Conservation (phyloP, 495 filamentous ascomycete species). For the Bacidia gigantensis region DNA sequence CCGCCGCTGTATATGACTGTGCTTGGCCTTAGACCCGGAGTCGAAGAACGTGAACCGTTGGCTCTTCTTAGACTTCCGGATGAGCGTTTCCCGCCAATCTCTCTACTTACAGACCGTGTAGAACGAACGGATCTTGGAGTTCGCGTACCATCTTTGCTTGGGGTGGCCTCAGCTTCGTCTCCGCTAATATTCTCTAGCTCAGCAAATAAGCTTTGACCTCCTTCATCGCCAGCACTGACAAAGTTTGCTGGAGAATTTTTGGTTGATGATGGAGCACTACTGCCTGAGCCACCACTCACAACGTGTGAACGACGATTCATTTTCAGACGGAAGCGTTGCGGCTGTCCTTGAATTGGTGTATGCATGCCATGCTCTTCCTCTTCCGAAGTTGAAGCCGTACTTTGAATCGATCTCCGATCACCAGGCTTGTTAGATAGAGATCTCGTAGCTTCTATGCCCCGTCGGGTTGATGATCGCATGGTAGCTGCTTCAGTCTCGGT, state of each 20-base stretch:
- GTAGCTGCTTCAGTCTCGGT: conserved; percentile 73
- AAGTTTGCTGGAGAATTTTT: conserved; percentile 47
- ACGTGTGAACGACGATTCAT: conserved; percentile 54
- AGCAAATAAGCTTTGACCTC: conserved; percentile 73
- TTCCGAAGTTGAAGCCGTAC: conserved; percentile 82
- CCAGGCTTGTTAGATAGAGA: conserved; percentile 34
- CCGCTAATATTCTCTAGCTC: conserved; percentile 74
- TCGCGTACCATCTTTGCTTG: conserved; percentile 30
- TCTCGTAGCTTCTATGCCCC: conserved; percentile 25
- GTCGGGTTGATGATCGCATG: conserved; percentile 24
- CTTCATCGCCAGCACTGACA: conserved; percentile 37
- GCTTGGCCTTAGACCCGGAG: conserved; percentile 14
- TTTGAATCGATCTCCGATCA: conserved; percentile 58
- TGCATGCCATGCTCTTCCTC: conserved; percentile 47
- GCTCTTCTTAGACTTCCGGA: conserved; percentile 18
- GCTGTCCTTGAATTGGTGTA: conserved; percentile 48
- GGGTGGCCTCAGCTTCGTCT: conserved; percentile 32
- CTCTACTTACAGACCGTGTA: conserved; percentile 18
- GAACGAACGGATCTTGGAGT: conserved; percentile 18
- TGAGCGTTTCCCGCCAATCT: conserved; percentile 20
- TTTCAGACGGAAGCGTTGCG: conserved; percentile 56
- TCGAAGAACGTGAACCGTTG: conserved; percentile 32
- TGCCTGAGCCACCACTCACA: conserved; percentile 49
- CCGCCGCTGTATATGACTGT: conserved; percentile 14
- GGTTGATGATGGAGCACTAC: conserved; percentile 36